Base-by-base conservation (phyloP, 73 alveolate species). In the Paramecium tetraurelia region DNA sequence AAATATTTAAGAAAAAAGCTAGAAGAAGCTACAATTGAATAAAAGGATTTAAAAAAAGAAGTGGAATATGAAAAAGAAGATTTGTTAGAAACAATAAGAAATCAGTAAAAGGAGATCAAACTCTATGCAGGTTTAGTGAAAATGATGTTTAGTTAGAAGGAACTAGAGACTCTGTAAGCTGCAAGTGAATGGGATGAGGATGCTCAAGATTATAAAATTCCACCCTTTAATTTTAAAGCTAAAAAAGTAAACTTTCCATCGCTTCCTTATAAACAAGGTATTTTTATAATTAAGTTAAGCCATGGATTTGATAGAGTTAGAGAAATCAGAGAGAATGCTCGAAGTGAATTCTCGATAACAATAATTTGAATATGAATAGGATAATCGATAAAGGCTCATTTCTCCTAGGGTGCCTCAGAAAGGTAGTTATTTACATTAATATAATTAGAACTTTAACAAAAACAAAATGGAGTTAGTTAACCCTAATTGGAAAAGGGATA, bases 61-160 rank as follows among this genome's bases (percentile, higher is more conserved):
- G 43, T 41, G 0, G 96, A 93, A 89, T 31, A 31, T 92, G 71
- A 93, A 75, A 93, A 92, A 41, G 89, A 93, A 75, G 95, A 93
- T 21, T 38, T 93, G 35, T 77, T 41, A 46, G 96, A 93, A 8
- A 92, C 93, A 9, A 68, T 93, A 53, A 59, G 95, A 36, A 24
- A 36, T 18, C 44, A 89, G 20, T 12, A 86, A 12, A 89, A 69
- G 77, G 96, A 93, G 71, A 27, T 87, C 22, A 86, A 93, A 41
- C 36, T 93, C 1, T 72, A 92, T 8, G 14, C 18, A 18, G 40
- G 77, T 43, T 48, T 93, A 16, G 38, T 92, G 7, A 70, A 59
- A 57, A 93, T 69, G 86, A 36, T 89, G 57, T 69, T 93, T 22
- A 90, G 92, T 69, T 38, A 72, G 5, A 75, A 93, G 21, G 95